A percentile compares a stretch with the other conserved stretches of the same genome.
These are phyloP conservation scores for Lentithecium fluviatile DNA, from an alignment of 495 filamentous ascomycete genomes.

Conservation along the genomic window DNA sequence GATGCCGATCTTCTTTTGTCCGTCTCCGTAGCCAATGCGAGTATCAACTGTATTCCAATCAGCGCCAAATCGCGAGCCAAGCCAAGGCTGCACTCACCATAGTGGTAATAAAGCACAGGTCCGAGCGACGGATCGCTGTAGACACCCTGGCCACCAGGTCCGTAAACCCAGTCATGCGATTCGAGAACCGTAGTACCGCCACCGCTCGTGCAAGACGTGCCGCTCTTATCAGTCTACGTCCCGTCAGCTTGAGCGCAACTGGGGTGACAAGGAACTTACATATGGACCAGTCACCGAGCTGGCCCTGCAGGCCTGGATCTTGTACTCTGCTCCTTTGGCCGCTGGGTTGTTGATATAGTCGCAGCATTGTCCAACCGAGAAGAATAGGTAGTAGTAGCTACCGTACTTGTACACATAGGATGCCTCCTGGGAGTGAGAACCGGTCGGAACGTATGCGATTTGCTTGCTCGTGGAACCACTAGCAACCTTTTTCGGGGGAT, in stretches of 20 bases:
- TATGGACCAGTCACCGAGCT: slow-evolving; percentile 54
- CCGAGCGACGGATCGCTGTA: slow-evolving; percentile 50
- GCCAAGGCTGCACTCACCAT: too few species aligned
- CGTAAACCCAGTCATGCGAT: slow-evolving; percentile 65
- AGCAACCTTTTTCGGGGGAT: slow-evolving; percentile 45
- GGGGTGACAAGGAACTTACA: slow-evolving; percentile 42
- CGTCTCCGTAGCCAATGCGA: slow-evolving; percentile 61
- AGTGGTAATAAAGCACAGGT: slow-evolving; percentile 71
- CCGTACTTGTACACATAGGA: slow-evolving; percentile 55
- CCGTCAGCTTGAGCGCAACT: background rate
- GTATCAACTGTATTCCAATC: too few species aligned
- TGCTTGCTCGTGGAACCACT: slow-evolving; percentile 45
- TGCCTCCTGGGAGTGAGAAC: slow-evolving; percentile 59
- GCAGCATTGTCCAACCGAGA: slow-evolving; percentile 63
- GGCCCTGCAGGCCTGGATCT: slow-evolving; percentile 63
- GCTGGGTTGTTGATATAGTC: slow-evolving; percentile 53
- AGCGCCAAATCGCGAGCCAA: too few species aligned
- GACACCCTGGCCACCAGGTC: slow-evolving; percentile 67
- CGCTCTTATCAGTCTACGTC: slow-evolving; percentile 56
- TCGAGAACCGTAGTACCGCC: slow-evolving; percentile 65
- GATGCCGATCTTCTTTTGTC: slow-evolving; percentile 66
- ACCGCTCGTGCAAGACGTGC: slow-evolving; percentile 53
- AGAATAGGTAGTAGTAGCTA: slow-evolving; percentile 66
- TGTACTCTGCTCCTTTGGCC: slow-evolving; percentile 61
- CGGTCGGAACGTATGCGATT: slow-evolving; percentile 56